Evolutionary conservation across 352 stramenopile genomes (phyloP).

Genomic region (Peronosclerospora sorghi): DNA sequence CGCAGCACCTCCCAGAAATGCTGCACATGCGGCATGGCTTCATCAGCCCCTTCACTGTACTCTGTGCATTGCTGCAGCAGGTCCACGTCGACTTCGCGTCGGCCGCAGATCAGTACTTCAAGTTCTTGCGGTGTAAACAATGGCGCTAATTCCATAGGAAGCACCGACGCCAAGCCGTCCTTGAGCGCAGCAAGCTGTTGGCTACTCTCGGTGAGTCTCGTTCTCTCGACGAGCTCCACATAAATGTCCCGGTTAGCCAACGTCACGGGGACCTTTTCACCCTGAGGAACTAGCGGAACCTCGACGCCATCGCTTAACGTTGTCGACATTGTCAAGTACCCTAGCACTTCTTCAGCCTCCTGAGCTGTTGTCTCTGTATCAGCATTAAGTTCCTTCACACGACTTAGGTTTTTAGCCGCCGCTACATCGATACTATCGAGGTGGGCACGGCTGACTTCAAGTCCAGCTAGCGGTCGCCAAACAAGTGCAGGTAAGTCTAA

Average conservation of each 20-base stretch:
- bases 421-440: conserved; percentile 76
- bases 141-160: conserved; percentile 93
- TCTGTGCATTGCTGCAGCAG: conserved; percentile 92
- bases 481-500: conserved; percentile 82
- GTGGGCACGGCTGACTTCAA: conserved; percentile 65
- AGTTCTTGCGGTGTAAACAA: conserved; percentile 95
- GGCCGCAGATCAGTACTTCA: conserved; percentile 93
- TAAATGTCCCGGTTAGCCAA: conserved; percentile 47
- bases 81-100: conserved; percentile 93
- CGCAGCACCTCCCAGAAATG: conserved; percentile 95
- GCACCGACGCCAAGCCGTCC: conserved; percentile 86
- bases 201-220: conserved; percentile 63
- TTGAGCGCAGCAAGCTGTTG: conserved; percentile 69
- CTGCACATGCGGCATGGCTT: conserved; percentile 83
- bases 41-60: conserved; percentile 92
- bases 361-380: conserved; percentile 14
- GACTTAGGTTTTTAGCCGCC: conserved; percentile 48
- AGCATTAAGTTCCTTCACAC: conserved; percentile 44
- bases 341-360: conserved; percentile 40
- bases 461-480: conserved; percentile 73
- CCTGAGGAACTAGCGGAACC: conserved; percentile 49
- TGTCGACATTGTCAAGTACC: conserved; percentile 68
- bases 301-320: conserved; percentile 74
- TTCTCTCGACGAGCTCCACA: conserved; percentile 57
- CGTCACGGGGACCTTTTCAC: conserved; percentile 61